These are phyloP conservation scores for Pochonia chlamydosporia DNA, from an alignment of 2,329 filamentous ascomycete species.

Conservation along the genomic window DNA sequence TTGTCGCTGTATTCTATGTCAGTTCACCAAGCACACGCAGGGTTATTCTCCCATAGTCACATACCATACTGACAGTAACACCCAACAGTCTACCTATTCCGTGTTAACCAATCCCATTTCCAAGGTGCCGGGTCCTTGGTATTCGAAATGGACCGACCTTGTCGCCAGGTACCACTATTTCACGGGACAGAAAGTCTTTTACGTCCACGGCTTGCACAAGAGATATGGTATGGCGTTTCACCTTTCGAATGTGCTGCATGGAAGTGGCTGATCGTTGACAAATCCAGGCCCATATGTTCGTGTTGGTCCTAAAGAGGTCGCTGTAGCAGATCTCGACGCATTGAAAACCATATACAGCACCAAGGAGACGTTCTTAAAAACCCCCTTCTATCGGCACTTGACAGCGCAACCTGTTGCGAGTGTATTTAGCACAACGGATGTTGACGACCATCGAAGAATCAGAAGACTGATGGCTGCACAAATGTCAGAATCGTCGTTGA, in stretches of 20 bases:
- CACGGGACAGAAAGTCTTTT: constrained; percentile 9
- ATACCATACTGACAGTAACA: neutral
- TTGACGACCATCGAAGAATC: constrained; percentile 30
- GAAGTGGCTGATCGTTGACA: neutral
- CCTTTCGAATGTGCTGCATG: neutral
- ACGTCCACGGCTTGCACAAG: constrained; percentile 18
- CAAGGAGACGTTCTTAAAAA: constrained; percentile 20
- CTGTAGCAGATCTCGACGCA: constrained; percentile 15
- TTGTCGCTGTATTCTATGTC: constrained; percentile 1
- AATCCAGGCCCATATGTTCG: constrained; percentile 19
- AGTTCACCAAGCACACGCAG: neutral
- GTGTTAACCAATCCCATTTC: constrained; percentile 7
- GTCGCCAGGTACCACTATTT: constrained; percentile 13
- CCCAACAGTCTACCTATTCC: neutral
- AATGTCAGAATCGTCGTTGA: constrained; percentile 30
- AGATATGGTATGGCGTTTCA: constrained; percentile 14
- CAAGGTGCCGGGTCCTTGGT: constrained; percentile 19
- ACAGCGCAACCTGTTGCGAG: constrained; percentile 11
- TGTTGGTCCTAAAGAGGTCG: constrained; percentile 17
- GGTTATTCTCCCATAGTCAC: neutral
- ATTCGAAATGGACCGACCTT: constrained; percentile 15
- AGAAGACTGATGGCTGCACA: constrained; percentile 36
- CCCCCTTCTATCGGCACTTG: constrained; percentile 15
- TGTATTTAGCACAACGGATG: constrained; percentile 35
- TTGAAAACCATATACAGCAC: constrained; percentile 26